Percentiles rank a stretch among this genome's conserved stretches.
phyloP scores from a whole-genome alignment of 192 early-diverging fungal genomes.

The Borealophlyctis nickersoniae region DNA sequence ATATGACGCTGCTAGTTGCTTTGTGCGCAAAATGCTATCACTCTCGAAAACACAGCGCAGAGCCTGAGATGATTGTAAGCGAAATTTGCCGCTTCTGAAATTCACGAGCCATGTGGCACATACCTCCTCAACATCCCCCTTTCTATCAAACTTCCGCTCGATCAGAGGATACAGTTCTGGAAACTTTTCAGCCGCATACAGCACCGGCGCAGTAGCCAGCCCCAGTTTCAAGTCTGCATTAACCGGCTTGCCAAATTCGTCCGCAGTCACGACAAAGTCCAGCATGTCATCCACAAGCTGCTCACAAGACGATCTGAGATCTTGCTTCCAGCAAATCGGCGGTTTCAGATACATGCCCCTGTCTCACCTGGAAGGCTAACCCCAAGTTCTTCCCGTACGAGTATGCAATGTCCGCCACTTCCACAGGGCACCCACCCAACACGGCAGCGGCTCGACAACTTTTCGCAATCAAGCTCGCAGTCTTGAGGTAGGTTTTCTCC shows the following conservation, averaged over 20 bases:
- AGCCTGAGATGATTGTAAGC: slow-evolving; percentile 46
- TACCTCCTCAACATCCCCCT: slow-evolving; percentile 76
- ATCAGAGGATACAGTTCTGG: slow-evolving; percentile 81
- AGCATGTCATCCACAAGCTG: slow-evolving; percentile 86
- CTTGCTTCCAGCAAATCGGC: too few relatives aligned
- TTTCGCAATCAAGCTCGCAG: slow-evolving; percentile 90
- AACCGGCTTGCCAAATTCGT: slow-evolving; percentile 84
- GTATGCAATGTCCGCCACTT: slow-evolving; percentile 77
- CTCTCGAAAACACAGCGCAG: slow-evolving; percentile 74
- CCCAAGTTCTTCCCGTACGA: slow-evolving; percentile 87
- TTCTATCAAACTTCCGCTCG: slow-evolving; percentile 75
- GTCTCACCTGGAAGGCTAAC: slow-evolving; percentile 84
- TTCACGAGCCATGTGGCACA: not conserved
- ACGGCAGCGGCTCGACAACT: slow-evolving; percentile 84
- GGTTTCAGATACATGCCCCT: too few relatives aligned
- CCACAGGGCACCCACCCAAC: slow-evolving; percentile 70
- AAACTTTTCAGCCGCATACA: slow-evolving; percentile 88
- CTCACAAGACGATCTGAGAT: not conserved
- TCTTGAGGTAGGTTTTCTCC: slow-evolving; percentile 95
- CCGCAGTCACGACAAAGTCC: slow-evolving; percentile 75
- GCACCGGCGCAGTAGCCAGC: slow-evolving; percentile 88
- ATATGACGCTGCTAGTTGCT: slow-evolving; percentile 69
- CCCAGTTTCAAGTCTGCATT: slow-evolving; percentile 88
- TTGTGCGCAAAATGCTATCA: slow-evolving; percentile 73
- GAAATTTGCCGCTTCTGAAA: not conserved